Percentiles rank a stretch among this genome's conserved stretches.
phyloP scores from a whole-genome alignment of 805 yeast species.

The Cyberlindnera mrakii region DNA sequence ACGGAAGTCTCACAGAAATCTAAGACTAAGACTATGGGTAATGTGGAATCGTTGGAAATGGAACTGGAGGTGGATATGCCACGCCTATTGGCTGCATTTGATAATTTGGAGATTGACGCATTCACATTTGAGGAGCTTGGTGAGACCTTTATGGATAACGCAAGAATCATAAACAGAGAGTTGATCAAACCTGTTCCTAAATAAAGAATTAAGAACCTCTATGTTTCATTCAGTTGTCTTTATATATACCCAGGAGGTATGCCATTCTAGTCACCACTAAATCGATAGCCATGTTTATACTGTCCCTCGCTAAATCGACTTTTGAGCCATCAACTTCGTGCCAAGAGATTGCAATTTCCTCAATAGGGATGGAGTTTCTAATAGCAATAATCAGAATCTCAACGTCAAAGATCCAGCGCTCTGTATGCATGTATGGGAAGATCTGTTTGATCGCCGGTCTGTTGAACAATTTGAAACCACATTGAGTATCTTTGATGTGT shows the following conservation, averaged over 20 bases:
- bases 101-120: slow-evolving; percentile 37
- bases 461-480: slow-evolving; percentile 93
- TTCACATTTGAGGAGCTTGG: slow-evolving; percentile 54
- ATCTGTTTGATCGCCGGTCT: slow-evolving; percentile 55
- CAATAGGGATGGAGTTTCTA: slow-evolving; percentile 57
- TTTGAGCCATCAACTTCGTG: slow-evolving; percentile 96
- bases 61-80: slow-evolving; percentile 47
- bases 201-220: neutral
- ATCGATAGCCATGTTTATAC: slow-evolving; percentile 90
- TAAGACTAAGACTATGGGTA: slow-evolving; percentile 22
- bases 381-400: slow-evolving; percentile 81
- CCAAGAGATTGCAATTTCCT: slow-evolving; percentile 89
- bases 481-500: slow-evolving; percentile 86
- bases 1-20: slow-evolving; percentile 44
- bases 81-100: slow-evolving; percentile 34
- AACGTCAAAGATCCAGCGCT: slow-evolving; percentile 97
- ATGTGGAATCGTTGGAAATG: slow-evolving; percentile 33
- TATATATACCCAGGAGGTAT: slow-evolving; percentile 77
- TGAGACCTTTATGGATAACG: slow-evolving; percentile 53
- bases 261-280: slow-evolving; percentile 87
- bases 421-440: slow-evolving; percentile 91
- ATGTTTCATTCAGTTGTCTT: slow-evolving; percentile 22
- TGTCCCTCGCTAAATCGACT: slow-evolving; percentile 85
- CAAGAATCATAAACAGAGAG: slow-evolving; percentile 34
- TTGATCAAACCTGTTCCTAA: slow-evolving; percentile 11